These are phyloP conservation scores for Casuarina glauca DNA, from an alignment of 306 rosid species.

Conservation along the genomic window DNA sequence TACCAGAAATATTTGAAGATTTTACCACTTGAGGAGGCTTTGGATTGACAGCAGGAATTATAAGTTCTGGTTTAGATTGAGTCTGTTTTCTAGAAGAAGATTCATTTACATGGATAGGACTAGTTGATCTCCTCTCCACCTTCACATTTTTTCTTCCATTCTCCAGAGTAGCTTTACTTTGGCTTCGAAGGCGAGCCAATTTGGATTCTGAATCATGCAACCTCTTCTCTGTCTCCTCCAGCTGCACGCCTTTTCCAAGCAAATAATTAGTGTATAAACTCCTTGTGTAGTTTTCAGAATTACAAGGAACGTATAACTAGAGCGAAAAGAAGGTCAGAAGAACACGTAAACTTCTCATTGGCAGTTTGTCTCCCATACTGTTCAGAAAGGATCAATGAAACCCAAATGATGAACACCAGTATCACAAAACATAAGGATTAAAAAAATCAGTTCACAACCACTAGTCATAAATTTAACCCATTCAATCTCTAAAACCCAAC, in stretches of 20 bases:
- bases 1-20: constrained; percentile 35
- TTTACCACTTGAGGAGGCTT: constrained; percentile 44
- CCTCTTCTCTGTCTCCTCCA: constrained; percentile 72
- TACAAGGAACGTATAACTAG: not conserved
- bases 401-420: not conserved
- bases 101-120: constrained; percentile 48
- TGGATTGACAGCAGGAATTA: constrained; percentile 64
- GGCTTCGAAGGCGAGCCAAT: constrained; percentile 80
- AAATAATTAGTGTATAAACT: constrained; percentile 22
- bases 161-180: constrained; percentile 16
- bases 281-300: constrained; percentile 7
- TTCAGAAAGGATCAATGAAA: not conserved
- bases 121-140: constrained; percentile 51
- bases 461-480: not conserved
- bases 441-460: not conserved
- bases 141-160: constrained; percentile 49
- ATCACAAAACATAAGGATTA: not conserved
- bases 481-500: not conserved
- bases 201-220: constrained; percentile 58
- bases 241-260: constrained; percentile 50
- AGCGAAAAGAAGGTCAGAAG: not conserved
- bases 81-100: constrained; percentile 33
- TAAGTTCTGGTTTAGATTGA: constrained; percentile 64
- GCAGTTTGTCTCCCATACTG: not conserved
- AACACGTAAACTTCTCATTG: not conserved